phyloP scores from a whole-genome alignment of 2,329 filamentous ascomycete genomes.

The Calonectria multiphialidica region DNA sequence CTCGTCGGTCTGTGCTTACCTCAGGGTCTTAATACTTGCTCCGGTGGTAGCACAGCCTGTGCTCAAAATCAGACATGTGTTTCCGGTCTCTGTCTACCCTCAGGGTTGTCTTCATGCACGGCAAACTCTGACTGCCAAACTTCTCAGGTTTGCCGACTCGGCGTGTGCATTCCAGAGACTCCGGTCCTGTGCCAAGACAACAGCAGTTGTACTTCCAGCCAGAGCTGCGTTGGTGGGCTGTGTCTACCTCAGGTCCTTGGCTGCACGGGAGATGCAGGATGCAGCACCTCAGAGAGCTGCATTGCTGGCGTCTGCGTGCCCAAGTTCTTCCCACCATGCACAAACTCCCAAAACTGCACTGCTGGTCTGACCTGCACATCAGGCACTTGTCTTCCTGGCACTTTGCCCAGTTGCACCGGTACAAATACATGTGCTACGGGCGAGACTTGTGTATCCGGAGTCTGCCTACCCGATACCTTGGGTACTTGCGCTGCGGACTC shows the following conservation, averaged over 20 bases:
- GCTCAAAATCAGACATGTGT: background rate
- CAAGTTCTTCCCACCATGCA: background rate
- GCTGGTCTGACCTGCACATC: background rate
- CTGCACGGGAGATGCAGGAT: background rate
- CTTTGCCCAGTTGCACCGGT: background rate
- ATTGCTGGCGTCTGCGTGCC: slow-evolving; percentile 1
- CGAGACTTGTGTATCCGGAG: slow-evolving; percentile 5
- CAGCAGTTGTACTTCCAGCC: background rate
- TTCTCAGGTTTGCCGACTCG: background rate
- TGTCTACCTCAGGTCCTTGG: slow-evolving; percentile 2
- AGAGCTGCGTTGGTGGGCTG: background rate
- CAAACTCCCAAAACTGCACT: background rate
- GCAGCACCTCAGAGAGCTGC: slow-evolving; percentile 6
- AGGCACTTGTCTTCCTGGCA: background rate
- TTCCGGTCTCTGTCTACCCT: background rate
- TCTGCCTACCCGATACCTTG: background rate
- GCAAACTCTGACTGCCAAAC: background rate
- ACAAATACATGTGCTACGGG: background rate
- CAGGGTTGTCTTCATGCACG: background rate
- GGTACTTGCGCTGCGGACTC: background rate
- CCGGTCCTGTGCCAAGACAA: background rate
- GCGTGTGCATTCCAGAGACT: background rate
- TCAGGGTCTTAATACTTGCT: background rate
- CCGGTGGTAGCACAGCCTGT: background rate
- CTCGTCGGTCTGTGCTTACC: background rate